These are phyloP conservation scores for Fusarium sulawesiense DNA, from an alignment of 2,329 filamentous ascomycete species.

Conservation along the genomic window DNA sequence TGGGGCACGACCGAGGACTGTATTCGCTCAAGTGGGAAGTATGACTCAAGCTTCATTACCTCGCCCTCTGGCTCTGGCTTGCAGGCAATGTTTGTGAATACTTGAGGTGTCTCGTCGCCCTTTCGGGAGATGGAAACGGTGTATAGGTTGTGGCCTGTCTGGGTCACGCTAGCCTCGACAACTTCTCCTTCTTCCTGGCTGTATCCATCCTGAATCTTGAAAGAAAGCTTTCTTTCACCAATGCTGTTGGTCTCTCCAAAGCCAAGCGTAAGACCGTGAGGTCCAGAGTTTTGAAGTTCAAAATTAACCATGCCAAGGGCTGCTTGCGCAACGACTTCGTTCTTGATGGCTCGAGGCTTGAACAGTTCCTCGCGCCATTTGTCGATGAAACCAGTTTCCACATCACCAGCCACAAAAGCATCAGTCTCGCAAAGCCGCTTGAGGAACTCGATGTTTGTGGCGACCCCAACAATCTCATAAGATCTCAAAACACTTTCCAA, in stretches of 20 bases:
- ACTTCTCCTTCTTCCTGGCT: slow-evolving; percentile 73
- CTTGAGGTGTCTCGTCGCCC: slow-evolving; percentile 51
- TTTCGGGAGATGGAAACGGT: slow-evolving; percentile 59
- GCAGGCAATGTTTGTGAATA: slow-evolving; percentile 60
- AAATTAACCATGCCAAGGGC: slow-evolving; percentile 78
- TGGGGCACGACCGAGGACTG: slow-evolving; percentile 80
- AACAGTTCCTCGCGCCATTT: slow-evolving; percentile 88
- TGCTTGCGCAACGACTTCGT: slow-evolving; percentile 87
- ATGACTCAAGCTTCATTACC: slow-evolving; percentile 57
- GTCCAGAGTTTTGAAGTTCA: slow-evolving; percentile 54
- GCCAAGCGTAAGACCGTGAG: slow-evolving; percentile 65
- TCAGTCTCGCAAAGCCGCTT: slow-evolving; percentile 85
- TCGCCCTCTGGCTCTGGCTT: slow-evolving; percentile 49
- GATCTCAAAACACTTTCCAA: slow-evolving; percentile 82
- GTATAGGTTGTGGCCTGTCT: slow-evolving; percentile 61
- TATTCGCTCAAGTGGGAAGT: slow-evolving; percentile 84
- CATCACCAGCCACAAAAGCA: slow-evolving; percentile 85
- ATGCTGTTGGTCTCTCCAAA: slow-evolving; percentile 61
- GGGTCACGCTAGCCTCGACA: slow-evolving; percentile 63
- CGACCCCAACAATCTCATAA: slow-evolving; percentile 92
- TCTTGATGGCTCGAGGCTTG: slow-evolving; percentile 65
- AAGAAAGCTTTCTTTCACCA: slow-evolving; percentile 60
- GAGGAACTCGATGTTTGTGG: slow-evolving; percentile 97
- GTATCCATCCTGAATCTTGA: slow-evolving; percentile 70
- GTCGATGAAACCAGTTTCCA: slow-evolving; percentile 96